phyloP scores from a whole-genome alignment of 129 eudicot species.

The Pseudognaphalium luteoalbum region DNA sequence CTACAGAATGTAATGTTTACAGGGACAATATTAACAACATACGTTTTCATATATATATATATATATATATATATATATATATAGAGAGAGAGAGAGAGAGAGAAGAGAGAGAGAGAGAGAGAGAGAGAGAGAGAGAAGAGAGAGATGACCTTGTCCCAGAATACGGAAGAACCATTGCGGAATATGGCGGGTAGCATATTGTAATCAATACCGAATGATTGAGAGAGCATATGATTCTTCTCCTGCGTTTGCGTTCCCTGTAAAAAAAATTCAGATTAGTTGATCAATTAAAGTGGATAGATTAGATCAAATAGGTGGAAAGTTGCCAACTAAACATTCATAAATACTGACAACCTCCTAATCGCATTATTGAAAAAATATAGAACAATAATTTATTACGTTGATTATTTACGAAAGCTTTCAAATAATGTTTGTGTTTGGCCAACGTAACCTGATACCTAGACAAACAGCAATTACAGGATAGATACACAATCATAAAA shows the following conservation, averaged over 20 bases:
- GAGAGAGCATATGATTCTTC: conserved; percentile 62
- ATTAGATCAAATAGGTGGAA: neutral
- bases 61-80: too few species aligned
- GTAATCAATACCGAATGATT: conserved; percentile 58
- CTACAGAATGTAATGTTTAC: neutral
- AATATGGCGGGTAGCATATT: conserved; percentile 57
- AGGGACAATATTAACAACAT: neutral
- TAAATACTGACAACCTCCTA: too few species aligned
- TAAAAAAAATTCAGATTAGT: conserved; percentile 12
- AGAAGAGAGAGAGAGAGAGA: conserved; percentile 16
- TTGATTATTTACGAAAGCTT: too few species aligned
- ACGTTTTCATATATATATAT: neutral
- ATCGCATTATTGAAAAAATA: neutral
- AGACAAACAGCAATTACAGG: neutral
- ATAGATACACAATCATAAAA: neutral
- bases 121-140: conserved; percentile 13
- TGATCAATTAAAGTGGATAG: neutral
- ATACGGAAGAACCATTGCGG: conserved; percentile 84
- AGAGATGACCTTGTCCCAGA: conserved; percentile 55
- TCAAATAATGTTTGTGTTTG: too few species aligned
- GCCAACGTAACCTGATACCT: too few species aligned
- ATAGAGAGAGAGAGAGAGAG: conserved; percentile 13
- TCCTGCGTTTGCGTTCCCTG: conserved; percentile 90
- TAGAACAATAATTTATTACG: too few species aligned
- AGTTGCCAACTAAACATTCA: too few species aligned